These are phyloP conservation scores for Alternaria gansuensis DNA, from an alignment of 2,329 filamentous ascomycete species.

Conservation along the genomic window DNA sequence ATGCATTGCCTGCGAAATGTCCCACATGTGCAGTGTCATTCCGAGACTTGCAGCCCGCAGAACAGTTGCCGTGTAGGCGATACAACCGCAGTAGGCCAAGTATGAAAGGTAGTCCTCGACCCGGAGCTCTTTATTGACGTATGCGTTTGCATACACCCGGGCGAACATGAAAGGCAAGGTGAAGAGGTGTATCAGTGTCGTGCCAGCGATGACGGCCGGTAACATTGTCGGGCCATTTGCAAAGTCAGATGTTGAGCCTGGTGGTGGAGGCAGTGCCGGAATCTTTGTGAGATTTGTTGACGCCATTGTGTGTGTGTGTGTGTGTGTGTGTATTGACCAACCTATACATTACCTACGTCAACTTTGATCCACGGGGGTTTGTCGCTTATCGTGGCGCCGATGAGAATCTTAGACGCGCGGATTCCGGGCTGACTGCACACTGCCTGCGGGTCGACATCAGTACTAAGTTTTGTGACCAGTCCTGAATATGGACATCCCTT, in stretches of 20 bases:
- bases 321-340: neutral
- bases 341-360: neutral
- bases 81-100: neutral
- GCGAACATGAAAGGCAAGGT: neutral
- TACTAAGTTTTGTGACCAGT: neutral
- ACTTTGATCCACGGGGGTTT: neutral
- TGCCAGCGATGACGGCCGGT: neutral
- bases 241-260: neutral
- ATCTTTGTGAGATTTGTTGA: neutral
- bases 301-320: neutral
- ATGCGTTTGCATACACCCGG: slow-evolving; percentile 1
- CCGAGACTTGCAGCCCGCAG: no score
- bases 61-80: no score
- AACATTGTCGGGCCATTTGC: neutral
- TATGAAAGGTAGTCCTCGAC: neutral
- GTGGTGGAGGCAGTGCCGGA: neutral
- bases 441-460: no score
- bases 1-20: slow-evolving; percentile 4
- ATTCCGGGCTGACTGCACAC: neutral
- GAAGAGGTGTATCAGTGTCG: neutral
- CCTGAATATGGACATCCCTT: neutral
- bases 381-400: neutral
- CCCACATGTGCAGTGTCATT: slow-evolving; percentile 16
- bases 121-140: neutral
- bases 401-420: neutral